phyloP scores from a whole-genome alignment of 106 monocot genomes.

The Platanthera zijinensis region DNA sequence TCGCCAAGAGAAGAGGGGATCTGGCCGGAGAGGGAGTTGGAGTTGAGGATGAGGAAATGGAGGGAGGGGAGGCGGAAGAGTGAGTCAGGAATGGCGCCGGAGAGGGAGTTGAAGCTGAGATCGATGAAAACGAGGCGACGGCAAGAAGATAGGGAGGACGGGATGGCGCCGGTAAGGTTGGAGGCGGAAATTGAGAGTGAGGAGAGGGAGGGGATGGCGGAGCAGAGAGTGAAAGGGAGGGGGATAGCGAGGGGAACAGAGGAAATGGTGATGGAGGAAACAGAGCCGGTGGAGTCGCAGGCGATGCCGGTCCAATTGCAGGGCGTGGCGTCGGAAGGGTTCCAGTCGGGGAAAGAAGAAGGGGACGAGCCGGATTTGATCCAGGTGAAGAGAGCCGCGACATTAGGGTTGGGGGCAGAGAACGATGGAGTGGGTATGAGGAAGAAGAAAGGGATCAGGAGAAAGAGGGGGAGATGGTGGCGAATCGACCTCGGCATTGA shows the following conservation, averaged over 20 bases:
- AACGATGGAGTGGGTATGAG: background rate
- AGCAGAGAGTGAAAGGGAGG: slow-evolving; percentile 3
- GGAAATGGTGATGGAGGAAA: slow-evolving; percentile 4
- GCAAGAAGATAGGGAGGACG: slow-evolving; percentile 29
- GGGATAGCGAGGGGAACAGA: slow-evolving; percentile 5
- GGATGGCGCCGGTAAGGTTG: slow-evolving; percentile 50
- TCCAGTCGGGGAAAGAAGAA: slow-evolving; percentile 30
- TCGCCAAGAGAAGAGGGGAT: slow-evolving; percentile 33
- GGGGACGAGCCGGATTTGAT: background rate
- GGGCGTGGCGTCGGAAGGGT: slow-evolving; percentile 31
- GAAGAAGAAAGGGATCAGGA: slow-evolving; percentile 13
- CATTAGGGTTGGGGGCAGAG: slow-evolving; percentile 6
- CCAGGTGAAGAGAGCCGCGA: slow-evolving; percentile 9
- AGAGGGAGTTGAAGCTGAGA: slow-evolving; percentile 50
- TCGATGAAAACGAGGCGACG: slow-evolving; percentile 40
- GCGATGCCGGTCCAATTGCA: slow-evolving; percentile 60
- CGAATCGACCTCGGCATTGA: background rate
- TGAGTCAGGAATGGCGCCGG: slow-evolving; percentile 43
- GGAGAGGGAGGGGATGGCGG: slow-evolving; percentile 7
- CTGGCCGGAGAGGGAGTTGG: slow-evolving; percentile 56
- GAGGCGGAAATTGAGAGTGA: slow-evolving; percentile 5
- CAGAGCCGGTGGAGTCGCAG: slow-evolving; percentile 4
- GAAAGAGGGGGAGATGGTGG: background rate
- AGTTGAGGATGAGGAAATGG: slow-evolving; percentile 36
- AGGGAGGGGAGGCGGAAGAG: slow-evolving; percentile 27